Conservation (phyloP, 768 basidiomycete genomes). For the Pulveroboletus sp. region DNA sequence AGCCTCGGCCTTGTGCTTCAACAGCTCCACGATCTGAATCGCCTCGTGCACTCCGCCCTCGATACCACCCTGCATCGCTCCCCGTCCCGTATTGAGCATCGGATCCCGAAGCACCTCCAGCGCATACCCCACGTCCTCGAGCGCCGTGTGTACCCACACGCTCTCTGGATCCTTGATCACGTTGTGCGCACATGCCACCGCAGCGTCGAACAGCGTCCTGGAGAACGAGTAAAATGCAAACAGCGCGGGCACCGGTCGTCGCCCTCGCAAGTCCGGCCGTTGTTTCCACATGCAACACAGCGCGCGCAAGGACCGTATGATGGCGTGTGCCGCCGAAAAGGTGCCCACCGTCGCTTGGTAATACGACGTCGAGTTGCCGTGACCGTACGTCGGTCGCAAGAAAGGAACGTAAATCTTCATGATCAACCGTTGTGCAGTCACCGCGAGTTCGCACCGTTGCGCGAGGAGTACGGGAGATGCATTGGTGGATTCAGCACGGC, state of each 20-base stretch:
- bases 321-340: slow-evolving; percentile 61
- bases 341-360: slow-evolving; percentile 55
- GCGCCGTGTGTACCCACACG: slow-evolving; percentile 45
- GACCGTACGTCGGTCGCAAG: slow-evolving; percentile 37
- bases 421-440: slow-evolving; percentile 57
- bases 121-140: slow-evolving; percentile 43
- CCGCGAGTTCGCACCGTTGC: slow-evolving; percentile 57
- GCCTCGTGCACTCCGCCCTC: slow-evolving; percentile 36
- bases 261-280: slow-evolving; percentile 30
- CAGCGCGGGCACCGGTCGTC: slow-evolving; percentile 39
- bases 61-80: slow-evolving; percentile 31
- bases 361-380: slow-evolving; percentile 30
- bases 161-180: slow-evolving; percentile 50
- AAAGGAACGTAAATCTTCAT: slow-evolving; percentile 69
- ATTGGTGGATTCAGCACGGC: slow-evolving; percentile 12
- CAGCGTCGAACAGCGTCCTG: slow-evolving; percentile 62
- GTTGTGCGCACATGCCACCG: slow-evolving; percentile 60
- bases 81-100: slow-evolving; percentile 29
- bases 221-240: slow-evolving; percentile 59
- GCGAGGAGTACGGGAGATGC: slow-evolving; percentile 39
- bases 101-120: slow-evolving; percentile 42
- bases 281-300: slow-evolving; percentile 41
- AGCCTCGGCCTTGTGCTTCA: slow-evolving; percentile 40
- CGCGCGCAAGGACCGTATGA: slow-evolving; percentile 50
- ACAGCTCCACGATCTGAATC: slow-evolving; percentile 36